Evolutionary conservation across 2,329 filamentous ascomycete genomes (phyloP), one percentile per base, ranked within the genome.

Genomic region (Penicillium sp.): DNA sequence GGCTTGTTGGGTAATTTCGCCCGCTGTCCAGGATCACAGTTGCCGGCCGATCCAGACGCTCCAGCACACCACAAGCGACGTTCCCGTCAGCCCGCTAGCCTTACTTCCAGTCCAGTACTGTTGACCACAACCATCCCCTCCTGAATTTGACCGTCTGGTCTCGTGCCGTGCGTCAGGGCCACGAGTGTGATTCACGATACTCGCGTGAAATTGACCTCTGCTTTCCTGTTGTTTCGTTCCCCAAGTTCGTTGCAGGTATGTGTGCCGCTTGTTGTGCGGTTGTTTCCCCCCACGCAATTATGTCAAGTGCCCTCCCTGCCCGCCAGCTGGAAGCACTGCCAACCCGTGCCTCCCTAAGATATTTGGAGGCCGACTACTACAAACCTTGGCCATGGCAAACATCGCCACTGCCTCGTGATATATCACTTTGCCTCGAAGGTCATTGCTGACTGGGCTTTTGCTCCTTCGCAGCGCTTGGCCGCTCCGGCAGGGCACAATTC

Each of bases 231-330:
- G 21, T 17, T 13, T 51, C 48, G n/a, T 54, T 53, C 38, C 30
- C 50, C 35, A 65, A 56, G 62, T 65, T 69, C 66, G 66, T 69
- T 30, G 69, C 74, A 72, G 71, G 74, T 76, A 72, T 61, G 71
- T 63, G 49, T 50, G 41, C 38, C 64, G n/a, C 21, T 21, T 35
- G 19, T 48, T 26, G 46, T 45, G 53, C 51, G 35, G 30, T 50
- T 47, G 53, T 30, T 60, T 26, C 47, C 47, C 50, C 50, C 45
- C 50, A 49, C 58, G 23, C 52, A 52, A 58, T 49, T 55, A 31
- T 58, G 47, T 53, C 31, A 53, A 38, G 50, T 23, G 50, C 50
- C 38, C 44, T 47, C 26, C n/a, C 30, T 56, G 15, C 38, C 57
- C 26, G 15, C 38, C 26, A 30, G 35, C 26, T 41, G 2, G 17